phyloP scores from a whole-genome alignment of 257 asterid genomes.

The Fraxinus americana region DNA sequence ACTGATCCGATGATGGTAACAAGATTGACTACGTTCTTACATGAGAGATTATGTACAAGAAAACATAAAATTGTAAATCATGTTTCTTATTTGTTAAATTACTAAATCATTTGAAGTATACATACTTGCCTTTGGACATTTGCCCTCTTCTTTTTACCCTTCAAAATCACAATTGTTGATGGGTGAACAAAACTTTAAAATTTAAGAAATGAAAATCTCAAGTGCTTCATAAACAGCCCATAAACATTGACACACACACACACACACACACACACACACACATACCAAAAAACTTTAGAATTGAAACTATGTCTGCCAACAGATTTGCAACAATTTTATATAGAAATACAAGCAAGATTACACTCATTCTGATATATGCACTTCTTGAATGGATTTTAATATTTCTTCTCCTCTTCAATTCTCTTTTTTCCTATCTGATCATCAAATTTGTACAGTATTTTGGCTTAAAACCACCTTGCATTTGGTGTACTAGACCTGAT shows the following conservation, averaged over 20 bases:
- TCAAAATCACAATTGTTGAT: background rate
- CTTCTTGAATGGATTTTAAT: conserved; percentile 84
- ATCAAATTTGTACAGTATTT: conserved; percentile 67
- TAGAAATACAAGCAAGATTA: conserved; percentile 66
- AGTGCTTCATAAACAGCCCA: background rate
- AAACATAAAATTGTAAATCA: too few species aligned
- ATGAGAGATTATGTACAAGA: too few species aligned
- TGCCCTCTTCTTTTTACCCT: background rate
- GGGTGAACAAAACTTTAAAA: background rate
- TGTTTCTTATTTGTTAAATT: too few species aligned
- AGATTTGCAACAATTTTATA: conserved; percentile 81
- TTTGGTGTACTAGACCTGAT: conserved; percentile 77
- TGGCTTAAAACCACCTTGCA: conserved; percentile 83
- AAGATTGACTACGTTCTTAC: too few species aligned
- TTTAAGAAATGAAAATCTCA: background rate
- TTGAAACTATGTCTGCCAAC: conserved; percentile 47
- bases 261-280: too few species aligned
- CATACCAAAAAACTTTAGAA: conserved; percentile 2
- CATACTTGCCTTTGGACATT: too few species aligned
- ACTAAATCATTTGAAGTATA: too few species aligned
- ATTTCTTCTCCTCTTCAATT: conserved; percentile 67
- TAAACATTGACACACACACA: background rate
- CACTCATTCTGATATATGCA: conserved; percentile 73
- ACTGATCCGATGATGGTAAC: too few species aligned
- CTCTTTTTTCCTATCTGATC: conserved; percentile 77